Conservation (phyloP, 1,284 basidiomycete genomes). For the Phlebopus sp. region DNA sequence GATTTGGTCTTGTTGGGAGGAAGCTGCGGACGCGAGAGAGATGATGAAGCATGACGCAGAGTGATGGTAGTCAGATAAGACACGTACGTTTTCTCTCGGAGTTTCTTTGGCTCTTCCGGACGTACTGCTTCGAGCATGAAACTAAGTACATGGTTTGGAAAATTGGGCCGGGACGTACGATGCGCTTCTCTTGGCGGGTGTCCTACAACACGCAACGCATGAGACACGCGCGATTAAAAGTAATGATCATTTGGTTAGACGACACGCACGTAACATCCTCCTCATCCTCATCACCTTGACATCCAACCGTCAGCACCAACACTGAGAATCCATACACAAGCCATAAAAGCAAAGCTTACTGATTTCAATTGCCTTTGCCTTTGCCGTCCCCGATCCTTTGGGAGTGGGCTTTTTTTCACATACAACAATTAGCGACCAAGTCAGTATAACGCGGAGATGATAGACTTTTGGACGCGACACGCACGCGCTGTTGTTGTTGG, state of each 20-base stretch:
- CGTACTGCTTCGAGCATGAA: neutral
- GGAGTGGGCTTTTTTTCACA: neutral
- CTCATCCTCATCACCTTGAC: slow-evolving; percentile 1
- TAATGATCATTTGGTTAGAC: too few species aligned
- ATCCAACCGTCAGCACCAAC: neutral
- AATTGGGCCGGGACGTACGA: neutral
- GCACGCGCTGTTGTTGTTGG: slow-evolving; percentile 9
- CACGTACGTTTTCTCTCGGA: neutral
- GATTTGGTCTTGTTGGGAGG: slow-evolving; percentile 21
- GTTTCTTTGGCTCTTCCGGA: neutral
- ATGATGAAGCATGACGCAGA: neutral
- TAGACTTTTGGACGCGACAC: slow-evolving; percentile 1
- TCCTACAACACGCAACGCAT: neutral
- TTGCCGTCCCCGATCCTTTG: slow-evolving; percentile 2
- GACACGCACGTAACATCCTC: neutral
- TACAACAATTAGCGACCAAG: too few species aligned
- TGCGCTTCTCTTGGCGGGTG: neutral
- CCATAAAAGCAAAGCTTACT: slow-evolving; percentile 23
- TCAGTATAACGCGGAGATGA: too few species aligned
- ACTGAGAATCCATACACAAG: neutral
- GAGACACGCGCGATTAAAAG: neutral
- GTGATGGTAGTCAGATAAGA: too few species aligned
- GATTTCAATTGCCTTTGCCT: slow-evolving; percentile 27
- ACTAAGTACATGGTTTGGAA: neutral
- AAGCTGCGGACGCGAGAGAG: slow-evolving; percentile 6